A percentile compares a stretch with the other conserved stretches of the same genome.
These are phyloP conservation scores for Mentha longifolia DNA, from an alignment of 257 asterid species.

Conservation along the genomic window DNA sequence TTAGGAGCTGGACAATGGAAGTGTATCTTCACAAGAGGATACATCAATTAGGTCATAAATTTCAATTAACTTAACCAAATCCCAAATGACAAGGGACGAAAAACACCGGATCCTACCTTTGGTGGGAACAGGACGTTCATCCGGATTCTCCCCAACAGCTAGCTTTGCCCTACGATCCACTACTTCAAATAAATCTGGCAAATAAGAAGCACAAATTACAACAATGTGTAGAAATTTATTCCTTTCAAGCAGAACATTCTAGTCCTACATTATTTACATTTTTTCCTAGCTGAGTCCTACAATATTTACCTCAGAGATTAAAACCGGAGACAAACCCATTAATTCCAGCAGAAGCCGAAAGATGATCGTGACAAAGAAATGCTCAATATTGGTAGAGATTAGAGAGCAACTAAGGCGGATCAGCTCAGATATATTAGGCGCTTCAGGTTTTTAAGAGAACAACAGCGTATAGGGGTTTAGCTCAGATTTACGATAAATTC, in stretches of 20 bases:
- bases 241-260: conserved; percentile 1
- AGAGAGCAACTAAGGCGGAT: conserved; percentile 10
- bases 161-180: conserved; percentile 96
- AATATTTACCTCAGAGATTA: conserved; percentile 1
- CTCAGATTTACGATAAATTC: conserved; percentile 29
- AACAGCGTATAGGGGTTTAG: conserved; percentile 9
- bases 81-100: conserved; percentile 16
- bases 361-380: background rate
- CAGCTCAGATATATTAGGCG: conserved; percentile 12
- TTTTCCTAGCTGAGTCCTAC: background rate
- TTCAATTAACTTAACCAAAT: background rate
- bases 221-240: conserved; percentile 6
- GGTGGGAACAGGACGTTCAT: conserved; percentile 60
- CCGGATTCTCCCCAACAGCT: conserved; percentile 82
- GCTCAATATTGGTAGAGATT: conserved; percentile 2
- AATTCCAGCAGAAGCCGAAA: conserved; percentile 7
- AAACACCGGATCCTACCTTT: conserved; percentile 53
- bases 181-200: conserved; percentile 88
- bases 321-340: conserved; percentile 22
- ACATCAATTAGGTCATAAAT: conserved; percentile 7
- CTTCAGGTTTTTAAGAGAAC: conserved; percentile 9
- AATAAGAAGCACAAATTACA: conserved; percentile 29
- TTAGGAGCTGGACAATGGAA: background rate
- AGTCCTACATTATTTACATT: too few relatives aligned
- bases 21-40: background rate